These are phyloP conservation scores for Zygnema cylindricum DNA, from an alignment of 139 green algal species.

Conservation along the genomic window DNA sequence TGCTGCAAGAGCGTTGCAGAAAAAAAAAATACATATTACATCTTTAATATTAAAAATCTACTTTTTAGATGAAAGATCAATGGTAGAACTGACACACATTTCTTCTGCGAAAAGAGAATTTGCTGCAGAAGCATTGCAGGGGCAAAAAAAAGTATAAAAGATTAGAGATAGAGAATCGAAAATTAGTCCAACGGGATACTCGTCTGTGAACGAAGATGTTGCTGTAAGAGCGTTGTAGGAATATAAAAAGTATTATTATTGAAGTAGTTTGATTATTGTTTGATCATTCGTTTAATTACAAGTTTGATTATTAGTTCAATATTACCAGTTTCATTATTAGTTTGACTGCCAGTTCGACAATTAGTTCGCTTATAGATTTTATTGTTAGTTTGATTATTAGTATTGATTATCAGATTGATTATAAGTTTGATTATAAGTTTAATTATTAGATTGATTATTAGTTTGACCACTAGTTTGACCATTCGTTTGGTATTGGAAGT, in stretches of 20 bases:
- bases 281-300: neutral
- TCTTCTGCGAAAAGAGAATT: neutral
- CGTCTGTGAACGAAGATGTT: neutral
- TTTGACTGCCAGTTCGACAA: no score
- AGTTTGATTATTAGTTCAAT: neutral
- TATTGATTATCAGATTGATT: no score
- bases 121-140: neutral
- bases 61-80: no score
- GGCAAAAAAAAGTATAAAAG: slow-evolving; percentile 2
- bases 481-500: no score
- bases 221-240: neutral
- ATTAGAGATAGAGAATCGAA: neutral
- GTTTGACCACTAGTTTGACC: no score
- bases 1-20: neutral
- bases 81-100: neutral
- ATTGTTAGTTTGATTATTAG: no score
- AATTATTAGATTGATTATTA: no score
- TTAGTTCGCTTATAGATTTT: no score
- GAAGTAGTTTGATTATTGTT: slow-evolving; percentile 4
- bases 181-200: neutral
- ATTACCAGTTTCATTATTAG: neutral
- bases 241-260: slow-evolving; percentile 27
- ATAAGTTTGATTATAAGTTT: no score
- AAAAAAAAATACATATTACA: no score
- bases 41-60: no score